phyloP scores from a whole-genome alignment of 2,329 filamentous ascomycete species.

The Emergomyces pasteurianus region DNA sequence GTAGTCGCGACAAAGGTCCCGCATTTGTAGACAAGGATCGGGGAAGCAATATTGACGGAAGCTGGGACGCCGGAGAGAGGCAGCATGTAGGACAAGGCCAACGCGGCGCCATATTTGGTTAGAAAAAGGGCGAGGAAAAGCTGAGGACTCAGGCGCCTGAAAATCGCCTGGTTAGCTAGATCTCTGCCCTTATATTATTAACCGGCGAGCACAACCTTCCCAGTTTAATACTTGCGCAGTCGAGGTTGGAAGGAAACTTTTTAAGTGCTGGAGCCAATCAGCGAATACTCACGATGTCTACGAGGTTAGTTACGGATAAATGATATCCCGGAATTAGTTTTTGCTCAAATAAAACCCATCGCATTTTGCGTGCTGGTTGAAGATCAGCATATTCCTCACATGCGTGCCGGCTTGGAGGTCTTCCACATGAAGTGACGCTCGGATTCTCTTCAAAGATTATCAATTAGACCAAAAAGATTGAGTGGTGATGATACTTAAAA shows the following conservation, averaged over 20 bases:
- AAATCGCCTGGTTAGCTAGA: not conserved
- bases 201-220: not conserved
- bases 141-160: not conserved
- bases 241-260: not conserved
- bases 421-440: not conserved
- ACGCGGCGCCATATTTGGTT: not conserved
- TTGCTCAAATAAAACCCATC: too few species aligned
- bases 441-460: not conserved
- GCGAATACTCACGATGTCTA: too few species aligned
- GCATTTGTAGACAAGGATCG: not conserved
- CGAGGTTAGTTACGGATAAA: not conserved
- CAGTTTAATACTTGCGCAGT: not conserved
- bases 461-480: not conserved
- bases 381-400: too few species aligned
- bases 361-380: too few species aligned
- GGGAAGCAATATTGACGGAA: not conserved
- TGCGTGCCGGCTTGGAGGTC: too few species aligned
- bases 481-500: not conserved
- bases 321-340: not conserved
- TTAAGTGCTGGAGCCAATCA: not conserved
- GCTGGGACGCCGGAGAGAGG: not conserved
- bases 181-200: not conserved
- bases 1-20: not conserved
- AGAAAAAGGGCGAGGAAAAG: not conserved
- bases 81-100: not conserved